Conservation (phyloP, 306 rosid genomes). For the Mimosa pudica region DNA sequence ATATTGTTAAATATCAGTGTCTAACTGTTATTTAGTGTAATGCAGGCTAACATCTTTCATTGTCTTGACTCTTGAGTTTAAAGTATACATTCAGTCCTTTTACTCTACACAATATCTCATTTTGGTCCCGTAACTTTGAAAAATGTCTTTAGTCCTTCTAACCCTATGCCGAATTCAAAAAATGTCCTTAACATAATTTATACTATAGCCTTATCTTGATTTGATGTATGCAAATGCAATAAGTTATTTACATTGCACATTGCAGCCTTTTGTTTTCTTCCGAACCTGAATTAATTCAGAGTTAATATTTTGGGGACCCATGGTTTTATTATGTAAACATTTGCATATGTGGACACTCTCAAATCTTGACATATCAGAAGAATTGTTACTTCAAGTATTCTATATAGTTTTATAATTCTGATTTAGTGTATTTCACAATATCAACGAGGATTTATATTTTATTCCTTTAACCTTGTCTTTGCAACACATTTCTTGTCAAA, state of each 20-base stretch:
- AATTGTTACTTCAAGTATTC: background rate
- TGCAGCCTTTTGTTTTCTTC: background rate
- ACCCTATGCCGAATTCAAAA: too few species aligned
- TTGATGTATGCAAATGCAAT: slow-evolving; percentile 10
- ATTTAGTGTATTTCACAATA: background rate
- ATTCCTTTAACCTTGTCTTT: background rate
- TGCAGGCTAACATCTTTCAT: slow-evolving; percentile 2
- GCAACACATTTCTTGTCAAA: background rate
- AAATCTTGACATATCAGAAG: background rate
- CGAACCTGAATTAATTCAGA: background rate
- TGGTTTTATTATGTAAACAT: background rate
- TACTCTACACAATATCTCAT: too few species aligned
- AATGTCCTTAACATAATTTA: too few species aligned
- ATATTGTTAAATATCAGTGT: background rate
- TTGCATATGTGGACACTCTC: background rate
- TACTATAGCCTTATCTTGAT: background rate
- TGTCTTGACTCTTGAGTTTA: background rate
- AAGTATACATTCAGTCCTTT: too few species aligned
- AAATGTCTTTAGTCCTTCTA: too few species aligned
- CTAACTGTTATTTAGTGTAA: background rate
- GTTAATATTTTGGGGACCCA: background rate
- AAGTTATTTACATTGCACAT: background rate
- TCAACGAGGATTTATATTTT: background rate
- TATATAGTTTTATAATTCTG: background rate
- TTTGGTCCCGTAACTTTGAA: too few species aligned